Evolutionary conservation across 2,329 filamentous ascomycete species (phyloP), one percentile per base, ranked within the genome.

Genomic region (Tolypocladium album): DNA sequence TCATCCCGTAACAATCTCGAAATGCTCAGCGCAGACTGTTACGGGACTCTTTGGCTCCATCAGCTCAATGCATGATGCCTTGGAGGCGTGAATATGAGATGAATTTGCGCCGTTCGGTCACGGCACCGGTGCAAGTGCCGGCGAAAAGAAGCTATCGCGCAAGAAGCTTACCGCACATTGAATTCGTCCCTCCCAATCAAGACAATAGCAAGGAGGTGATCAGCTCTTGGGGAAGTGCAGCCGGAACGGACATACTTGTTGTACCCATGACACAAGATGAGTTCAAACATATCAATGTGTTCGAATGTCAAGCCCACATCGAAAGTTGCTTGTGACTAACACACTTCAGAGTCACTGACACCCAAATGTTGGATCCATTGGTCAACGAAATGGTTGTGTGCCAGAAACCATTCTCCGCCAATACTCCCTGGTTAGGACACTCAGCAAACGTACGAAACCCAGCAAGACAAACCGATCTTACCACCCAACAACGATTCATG

Each of bases 281-380:
- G 24, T 59, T 64, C 55, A 60, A 61, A 31, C 52, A 53, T 20
- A 8, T 67, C 31, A 56, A 64, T 20, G 56, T 60, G 68, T 67
- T 59, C 42, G 66, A 13, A 9, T 0, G n/a, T 24, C 12, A 1
- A 43, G 9, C 7, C 42, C 13, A 6, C 13, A 6, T 20, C 6
- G 7, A 31, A 13, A 5, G 4, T 12, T 1, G 31, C 9, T 22
- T 17, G 2, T 12, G 36, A n/a, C 50, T 38, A 17, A n/a, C n/a
- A 11, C 15, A 3, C 1, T 42, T 22, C 5, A 70, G 68, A 2
- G 62, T 70, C 8, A 62, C 61, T 24, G 66, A 61, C 45, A 68
- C 67, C 9, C 67, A 53, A 22, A 2, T 13, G 0, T 12, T 38
- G 2, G 11, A 22, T 55, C 31, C 15, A 12, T 38, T 38, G 31